phyloP scores from a whole-genome alignment of 306 rosid species.

The Mimosa pudica region DNA sequence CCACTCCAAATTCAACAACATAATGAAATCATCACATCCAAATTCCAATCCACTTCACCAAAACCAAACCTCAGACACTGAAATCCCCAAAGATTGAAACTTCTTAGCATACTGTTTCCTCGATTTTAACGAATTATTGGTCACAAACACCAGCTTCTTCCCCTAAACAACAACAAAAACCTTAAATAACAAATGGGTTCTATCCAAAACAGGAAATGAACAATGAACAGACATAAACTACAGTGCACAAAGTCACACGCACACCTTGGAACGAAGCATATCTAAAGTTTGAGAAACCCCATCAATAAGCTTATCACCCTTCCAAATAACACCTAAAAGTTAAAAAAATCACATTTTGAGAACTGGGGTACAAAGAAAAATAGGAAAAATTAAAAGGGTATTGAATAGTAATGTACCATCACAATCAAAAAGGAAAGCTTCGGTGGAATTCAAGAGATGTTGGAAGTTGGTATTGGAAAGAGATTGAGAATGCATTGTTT shows the following conservation, averaged over 20 bases:
- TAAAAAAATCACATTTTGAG: background rate
- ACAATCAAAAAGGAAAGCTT: conserved; percentile 93
- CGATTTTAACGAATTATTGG: conserved; percentile 81
- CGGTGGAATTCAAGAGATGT: conserved; percentile 62
- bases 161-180: conserved; percentile 43
- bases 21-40: background rate
- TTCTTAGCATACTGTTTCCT: conserved; percentile 66
- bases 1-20: background rate
- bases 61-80: conserved; percentile 64
- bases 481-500: conserved; percentile 3
- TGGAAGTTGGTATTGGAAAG: conserved; percentile 51
- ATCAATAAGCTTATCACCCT: conserved; percentile 72
- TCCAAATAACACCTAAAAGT: conserved; percentile 85
- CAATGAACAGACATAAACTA: background rate
- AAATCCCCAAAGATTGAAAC: conserved; percentile 80
- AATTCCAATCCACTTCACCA: background rate
- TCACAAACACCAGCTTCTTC: conserved; percentile 84
- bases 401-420: conserved; percentile 58
- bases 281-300: conserved; percentile 71
- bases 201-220: background rate
- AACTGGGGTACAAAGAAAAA: background rate
- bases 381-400: background rate
- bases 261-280: conserved; percentile 75
- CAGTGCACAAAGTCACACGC: conserved; percentile 11
- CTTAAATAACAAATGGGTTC: no score